Evolutionary conservation across 225 moss, liverwort and hornwort species (phyloP), one percentile per base, ranked within the genome.

Genomic region (Sphagnum tenellum): DNA sequence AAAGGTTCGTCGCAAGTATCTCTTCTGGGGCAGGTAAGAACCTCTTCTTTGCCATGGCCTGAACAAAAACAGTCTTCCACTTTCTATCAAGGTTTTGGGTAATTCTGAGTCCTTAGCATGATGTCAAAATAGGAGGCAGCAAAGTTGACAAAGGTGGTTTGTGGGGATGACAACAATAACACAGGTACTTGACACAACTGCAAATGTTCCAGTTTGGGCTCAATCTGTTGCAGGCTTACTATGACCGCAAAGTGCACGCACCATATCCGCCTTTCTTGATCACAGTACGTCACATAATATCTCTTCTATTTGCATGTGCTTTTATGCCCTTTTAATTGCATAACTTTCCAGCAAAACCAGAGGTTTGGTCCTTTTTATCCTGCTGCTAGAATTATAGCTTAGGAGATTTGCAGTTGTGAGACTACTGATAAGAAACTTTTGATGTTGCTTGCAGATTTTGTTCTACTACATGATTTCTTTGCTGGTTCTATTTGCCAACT

Each of bases 401-500:
- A 5, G 6, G 52, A 52, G 6, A 5, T 6, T 52, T 52, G 9
- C 9, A 6, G 9, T 5, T 6, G 52, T 52, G 6, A 4, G 44
- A 45, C 46, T 0, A 11, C 61, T 45, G 11, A 47, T 46, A 52
- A 52, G 45, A 46, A 46, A 4, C 6, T 61, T 10, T 61, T 61
- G 61, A 10, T 47, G 8, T 8, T 44, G 8, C 29, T 60, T 81
- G 84, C 77, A 79, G 87, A 72, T 93, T 70, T 64, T 90, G 87
- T 93, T 89, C 73, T 93, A 98, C 65, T 98, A 93, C 74, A 93
- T 90, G 89, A 90, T 93, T 62, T 93, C 90, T 56, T 81, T 98
- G 68, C 80, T 93, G 48, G 80, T 59, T 62, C 78, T 93, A 14
- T 98, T 98, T 48, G 93, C 66, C 73, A 93, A 93, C 78, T 98